phyloP scores from a whole-genome alignment of 805 yeast genomes.

The Yarrowia sp. region DNA sequence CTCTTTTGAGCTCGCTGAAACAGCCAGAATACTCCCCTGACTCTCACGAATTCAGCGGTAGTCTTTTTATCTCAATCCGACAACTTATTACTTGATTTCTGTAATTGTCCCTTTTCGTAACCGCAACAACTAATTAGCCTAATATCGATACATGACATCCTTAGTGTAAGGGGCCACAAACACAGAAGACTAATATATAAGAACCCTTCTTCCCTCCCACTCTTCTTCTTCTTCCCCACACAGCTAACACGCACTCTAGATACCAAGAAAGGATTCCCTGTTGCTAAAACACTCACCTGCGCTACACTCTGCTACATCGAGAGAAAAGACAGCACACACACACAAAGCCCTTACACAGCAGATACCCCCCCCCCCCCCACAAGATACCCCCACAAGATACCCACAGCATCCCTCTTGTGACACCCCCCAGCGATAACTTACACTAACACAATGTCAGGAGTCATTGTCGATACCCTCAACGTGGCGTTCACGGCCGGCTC shows the following conservation, averaged over 20 bases:
- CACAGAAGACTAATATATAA: neutral
- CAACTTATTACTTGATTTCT: neutral
- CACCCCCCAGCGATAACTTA: constrained; percentile 2
- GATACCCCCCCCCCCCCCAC: neutral
- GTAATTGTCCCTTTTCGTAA: neutral
- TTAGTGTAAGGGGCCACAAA: constrained; percentile 16
- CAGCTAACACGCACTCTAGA: constrained; percentile 34
- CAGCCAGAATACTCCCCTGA: no score
- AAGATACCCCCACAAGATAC: neutral
- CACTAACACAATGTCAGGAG: constrained; percentile 31
- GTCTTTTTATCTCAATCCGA: neutral
- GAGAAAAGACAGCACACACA: constrained; percentile 18
- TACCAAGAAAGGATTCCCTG: constrained; percentile 32
- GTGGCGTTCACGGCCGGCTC: constrained; percentile 36
- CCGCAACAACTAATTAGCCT: constrained; percentile 11
- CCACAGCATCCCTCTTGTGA: neutral
- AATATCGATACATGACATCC: neutral
- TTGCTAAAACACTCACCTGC: constrained; percentile 11
- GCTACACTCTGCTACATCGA: constrained; percentile 7
- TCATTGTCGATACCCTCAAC: constrained; percentile 35
- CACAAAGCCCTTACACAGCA: neutral
- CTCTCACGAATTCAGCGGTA: no score
- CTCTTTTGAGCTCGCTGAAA: neutral
- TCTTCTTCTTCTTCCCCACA: constrained; percentile 8
- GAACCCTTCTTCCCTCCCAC: neutral